Evolutionary conservation across 352 stramenopile species (phyloP).

Genomic region (Globisporangium canariense): DNA sequence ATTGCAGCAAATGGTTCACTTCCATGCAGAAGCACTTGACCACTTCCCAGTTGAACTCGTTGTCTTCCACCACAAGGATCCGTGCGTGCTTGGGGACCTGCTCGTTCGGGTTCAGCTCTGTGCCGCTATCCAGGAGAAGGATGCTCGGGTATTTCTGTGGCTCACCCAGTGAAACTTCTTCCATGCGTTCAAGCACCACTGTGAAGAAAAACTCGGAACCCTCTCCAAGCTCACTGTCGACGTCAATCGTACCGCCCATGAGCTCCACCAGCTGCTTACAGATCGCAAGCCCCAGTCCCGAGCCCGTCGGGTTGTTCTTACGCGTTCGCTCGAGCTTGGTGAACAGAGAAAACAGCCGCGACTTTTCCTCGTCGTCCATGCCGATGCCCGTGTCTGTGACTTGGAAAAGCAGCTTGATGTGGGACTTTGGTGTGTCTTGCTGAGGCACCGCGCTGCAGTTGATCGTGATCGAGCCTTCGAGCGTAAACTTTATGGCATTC

Average conservation of each 20-base stretch:
- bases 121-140: conserved; percentile 20
- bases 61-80: conserved; percentile 86
- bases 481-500: conserved; percentile 82
- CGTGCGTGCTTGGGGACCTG: conserved; percentile 60
- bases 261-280: conserved; percentile 73
- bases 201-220: conserved; percentile 73
- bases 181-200: conserved; percentile 43
- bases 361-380: conserved; percentile 67
- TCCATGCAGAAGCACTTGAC: conserved; percentile 85
- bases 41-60: conserved; percentile 90
- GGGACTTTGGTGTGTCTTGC: conserved; percentile 46
- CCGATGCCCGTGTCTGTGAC: conserved; percentile 70
- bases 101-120: conserved; percentile 18
- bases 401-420: conserved; percentile 64
- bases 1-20: conserved; percentile 79
- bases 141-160: conserved; percentile 41
- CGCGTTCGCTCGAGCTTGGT: conserved; percentile 61
- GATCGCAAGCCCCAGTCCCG: conserved; percentile 63
- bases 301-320: conserved; percentile 71
- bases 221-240: conserved; percentile 61
- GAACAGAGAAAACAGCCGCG: conserved; percentile 58
- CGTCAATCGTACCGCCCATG: conserved; percentile 67
- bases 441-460: conserved; percentile 55
- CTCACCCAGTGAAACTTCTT: conserved; percentile 43
- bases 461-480: conserved; percentile 65